Evolutionary conservation across 2,329 filamentous ascomycete genomes (phyloP), one percentile per base, ranked within the genome.

Genomic region (Alternaria sp.): DNA sequence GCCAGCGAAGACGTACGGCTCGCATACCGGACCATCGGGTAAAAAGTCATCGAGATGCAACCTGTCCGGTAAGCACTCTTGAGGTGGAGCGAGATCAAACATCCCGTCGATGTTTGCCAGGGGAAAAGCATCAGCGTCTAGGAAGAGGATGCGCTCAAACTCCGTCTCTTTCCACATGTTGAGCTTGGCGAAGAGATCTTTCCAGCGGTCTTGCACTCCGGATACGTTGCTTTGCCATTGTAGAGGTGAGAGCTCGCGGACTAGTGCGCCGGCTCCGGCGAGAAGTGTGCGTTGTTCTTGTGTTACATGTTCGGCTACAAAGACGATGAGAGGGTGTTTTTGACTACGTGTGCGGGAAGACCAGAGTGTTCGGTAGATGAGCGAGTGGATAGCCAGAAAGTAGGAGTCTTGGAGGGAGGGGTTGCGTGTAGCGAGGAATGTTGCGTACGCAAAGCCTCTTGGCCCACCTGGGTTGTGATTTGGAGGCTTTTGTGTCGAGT

Each of bases 61-160:
- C 26, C 71, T 71, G 0, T 54, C 53, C 10, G 61, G 56, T 3
- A 65, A 54, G 51, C 74, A 77, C 1, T 59, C 33, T 28, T 71
- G 63, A 6, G 61, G 14, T 0, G 59, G 59, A 2, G 69, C 61
- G 7, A 71, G 31, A 9, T 72, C 67, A 49, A 77, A 74, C 59
- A 77, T 68, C 6, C 54, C 60, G 44, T 77, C 74, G 34, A 76
- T 63, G 29, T 71, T 71, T 0, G 58, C 50, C 3, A 75, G 52
- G 0, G 74, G 73, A 11, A 76, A 73, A 0, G 74, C 74, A 51
- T 77, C 74, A 0, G 72, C 73, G 46, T 77, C 74, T 4, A 77
- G 59, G 51, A 74, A 77, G 0, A 72, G 40, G 14, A 77, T 70
- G 21, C 67, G 68, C n/a, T 51, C 53, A 49, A 75, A 77, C 3